phyloP scores from a whole-genome alignment of 2,329 filamentous ascomycete genomes.

The Sporothrix protearum region DNA sequence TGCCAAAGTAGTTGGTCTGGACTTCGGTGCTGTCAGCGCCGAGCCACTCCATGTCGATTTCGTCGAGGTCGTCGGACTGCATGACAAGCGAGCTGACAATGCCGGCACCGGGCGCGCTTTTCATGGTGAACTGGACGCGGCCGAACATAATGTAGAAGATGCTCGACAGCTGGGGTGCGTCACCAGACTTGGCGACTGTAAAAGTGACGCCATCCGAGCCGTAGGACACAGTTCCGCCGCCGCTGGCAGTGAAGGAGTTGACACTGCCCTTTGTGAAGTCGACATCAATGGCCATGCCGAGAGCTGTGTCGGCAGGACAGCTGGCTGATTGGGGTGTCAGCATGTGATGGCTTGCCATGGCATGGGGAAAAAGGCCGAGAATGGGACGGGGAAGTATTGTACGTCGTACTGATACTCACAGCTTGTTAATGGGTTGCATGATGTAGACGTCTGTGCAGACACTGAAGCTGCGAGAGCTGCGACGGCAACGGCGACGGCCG shows the following conservation, averaged over 20 bases:
- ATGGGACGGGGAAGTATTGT: neutral
- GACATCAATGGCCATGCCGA: slow-evolving; percentile 76
- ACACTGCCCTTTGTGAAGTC: slow-evolving; percentile 78
- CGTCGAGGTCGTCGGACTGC: slow-evolving; percentile 86
- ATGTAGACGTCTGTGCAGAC: slow-evolving; percentile 34
- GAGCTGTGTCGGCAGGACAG: slow-evolving; percentile 73
- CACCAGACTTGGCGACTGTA: slow-evolving; percentile 71
- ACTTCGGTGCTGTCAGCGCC: slow-evolving; percentile 72
- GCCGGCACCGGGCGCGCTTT: slow-evolving; percentile 80
- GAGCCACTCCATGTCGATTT: slow-evolving; percentile 97
- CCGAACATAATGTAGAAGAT: slow-evolving; percentile 99
- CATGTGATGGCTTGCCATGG: neutral
- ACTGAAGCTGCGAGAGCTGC: slow-evolving; percentile 27
- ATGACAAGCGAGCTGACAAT: slow-evolving; percentile 92
- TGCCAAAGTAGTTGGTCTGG: slow-evolving; percentile 97
- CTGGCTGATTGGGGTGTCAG: slow-evolving; percentile 39
- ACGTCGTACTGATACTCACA: slow-evolving; percentile 20
- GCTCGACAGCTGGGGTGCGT: slow-evolving; percentile 80
- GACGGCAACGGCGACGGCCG: slow-evolving; percentile 17
- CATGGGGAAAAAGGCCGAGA: neutral
- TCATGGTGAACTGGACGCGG: slow-evolving; percentile 78
- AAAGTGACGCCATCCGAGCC: slow-evolving; percentile 73
- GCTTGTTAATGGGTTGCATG: slow-evolving; percentile 25
- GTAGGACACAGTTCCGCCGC: slow-evolving; percentile 68
- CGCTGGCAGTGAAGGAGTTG: slow-evolving; percentile 68